A percentile compares a stretch with the other conserved stretches of the same genome.
Evolutionary conservation across 139 green algal species (phyloP).

Genomic region (Chlorella vulgaris): DNA sequence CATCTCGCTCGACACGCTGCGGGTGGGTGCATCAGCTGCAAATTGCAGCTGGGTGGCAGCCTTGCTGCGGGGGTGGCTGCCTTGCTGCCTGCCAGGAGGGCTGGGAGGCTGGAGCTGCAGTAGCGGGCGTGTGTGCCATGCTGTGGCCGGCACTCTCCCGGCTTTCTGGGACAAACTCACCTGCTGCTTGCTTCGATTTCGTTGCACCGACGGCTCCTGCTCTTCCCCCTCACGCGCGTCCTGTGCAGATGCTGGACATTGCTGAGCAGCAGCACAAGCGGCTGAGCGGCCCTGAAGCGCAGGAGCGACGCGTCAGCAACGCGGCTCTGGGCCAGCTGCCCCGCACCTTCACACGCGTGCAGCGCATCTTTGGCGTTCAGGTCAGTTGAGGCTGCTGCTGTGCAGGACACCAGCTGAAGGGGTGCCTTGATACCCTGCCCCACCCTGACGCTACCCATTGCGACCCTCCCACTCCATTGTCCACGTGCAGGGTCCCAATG

Average conservation of each 20-base stretch:
- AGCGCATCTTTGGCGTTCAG: slow-evolving; percentile 43
- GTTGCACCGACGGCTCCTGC: too few relatives aligned
- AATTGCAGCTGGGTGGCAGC: not conserved
- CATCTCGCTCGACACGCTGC: slow-evolving; percentile 31
- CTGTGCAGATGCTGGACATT: slow-evolving; percentile 18
- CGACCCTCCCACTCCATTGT: too few relatives aligned
- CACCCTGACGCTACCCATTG: not conserved
- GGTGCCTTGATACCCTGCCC: not conserved
- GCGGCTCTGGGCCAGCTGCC: slow-evolving; percentile 38
- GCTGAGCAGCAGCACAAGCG: slow-evolving; percentile 4
- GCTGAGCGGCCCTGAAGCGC: slow-evolving; percentile 33
- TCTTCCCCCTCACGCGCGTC: not conserved
- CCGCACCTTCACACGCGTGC: slow-evolving; percentile 27
- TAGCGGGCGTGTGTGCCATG: not conserved
- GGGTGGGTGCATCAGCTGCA: not conserved
- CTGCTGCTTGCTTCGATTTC: too few relatives aligned
- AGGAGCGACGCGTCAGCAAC: not conserved
- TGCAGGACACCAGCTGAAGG: not conserved
- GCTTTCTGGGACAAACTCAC: too few relatives aligned
- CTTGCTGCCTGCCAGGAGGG: not conserved
- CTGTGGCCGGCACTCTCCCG: too few relatives aligned
- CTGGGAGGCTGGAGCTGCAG: too few relatives aligned
- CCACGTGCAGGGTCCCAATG: slow-evolving; percentile 21
- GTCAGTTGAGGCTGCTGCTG: not conserved
- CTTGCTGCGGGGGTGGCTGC: not conserved